Percentiles rank a stretch among this genome's conserved stretches.
These are phyloP conservation scores for Curvularia spicifera DNA, from an alignment of 2,329 filamentous ascomycete species.

Conservation along the genomic window DNA sequence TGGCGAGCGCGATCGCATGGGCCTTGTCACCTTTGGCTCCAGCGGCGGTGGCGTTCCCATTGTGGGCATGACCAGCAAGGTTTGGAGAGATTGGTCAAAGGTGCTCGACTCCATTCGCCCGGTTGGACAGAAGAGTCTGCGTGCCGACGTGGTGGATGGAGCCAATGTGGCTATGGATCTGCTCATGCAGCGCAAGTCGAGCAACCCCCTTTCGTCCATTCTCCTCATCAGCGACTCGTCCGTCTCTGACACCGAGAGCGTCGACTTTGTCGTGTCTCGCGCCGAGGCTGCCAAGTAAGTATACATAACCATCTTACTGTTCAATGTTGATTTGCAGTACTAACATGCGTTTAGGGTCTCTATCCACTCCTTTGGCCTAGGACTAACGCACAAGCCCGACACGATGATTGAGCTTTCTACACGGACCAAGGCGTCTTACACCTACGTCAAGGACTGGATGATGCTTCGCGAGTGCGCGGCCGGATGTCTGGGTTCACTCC, in stretches of 20 bases:
- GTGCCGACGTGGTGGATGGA: constrained; percentile 95
- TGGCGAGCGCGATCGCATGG: constrained; percentile 94
- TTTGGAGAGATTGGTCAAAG: constrained; percentile 89
- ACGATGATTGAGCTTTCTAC: constrained; percentile 98
- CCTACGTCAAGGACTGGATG: constrained; percentile 99
- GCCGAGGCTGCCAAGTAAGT: constrained; percentile 95
- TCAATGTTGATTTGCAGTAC: neutral
- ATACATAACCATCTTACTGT: neutral
- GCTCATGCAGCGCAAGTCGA: constrained; percentile 95
- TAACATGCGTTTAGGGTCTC: constrained; percentile 68
- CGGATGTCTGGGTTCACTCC: constrained; percentile 88
- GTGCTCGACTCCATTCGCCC: constrained; percentile 87
- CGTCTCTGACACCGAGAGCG: constrained; percentile 90
- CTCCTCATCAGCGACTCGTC: constrained; percentile 97
- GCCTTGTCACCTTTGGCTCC: constrained; percentile 94
- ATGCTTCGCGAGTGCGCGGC: constrained; percentile 97
- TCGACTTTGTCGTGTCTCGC: constrained; percentile 95
- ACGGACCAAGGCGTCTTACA: constrained; percentile 94
- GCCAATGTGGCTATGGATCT: constrained; percentile 98
- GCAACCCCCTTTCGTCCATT: constrained; percentile 93
- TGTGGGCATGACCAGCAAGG: constrained; percentile 97
- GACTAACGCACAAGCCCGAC: constrained; percentile 96
- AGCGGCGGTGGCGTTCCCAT: constrained; percentile 91
- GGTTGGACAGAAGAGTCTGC: constrained; percentile 93
- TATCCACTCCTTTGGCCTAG: constrained; percentile 95